Percentiles rank a stretch among this genome's conserved stretches.
Conservation (phyloP, 352 stramenopile genomes). For the Globisporangium abappressorium region DNA sequence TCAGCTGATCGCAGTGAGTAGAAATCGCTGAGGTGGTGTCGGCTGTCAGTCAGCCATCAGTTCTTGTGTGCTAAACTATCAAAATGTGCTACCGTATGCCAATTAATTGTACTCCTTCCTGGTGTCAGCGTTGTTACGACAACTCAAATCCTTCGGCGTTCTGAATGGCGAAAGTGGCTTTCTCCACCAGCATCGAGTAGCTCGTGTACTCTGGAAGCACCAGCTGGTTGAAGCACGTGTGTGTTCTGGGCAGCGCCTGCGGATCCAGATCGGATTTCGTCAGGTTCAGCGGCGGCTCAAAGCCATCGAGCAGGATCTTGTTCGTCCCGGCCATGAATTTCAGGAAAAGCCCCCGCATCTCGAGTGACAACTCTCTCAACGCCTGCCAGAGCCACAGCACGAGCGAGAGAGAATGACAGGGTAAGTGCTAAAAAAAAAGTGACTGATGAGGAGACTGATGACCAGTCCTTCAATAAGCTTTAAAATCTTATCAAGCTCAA, state of each 20-base stretch:
- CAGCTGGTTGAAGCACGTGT: conserved; percentile 90
- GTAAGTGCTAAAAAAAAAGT: too few relatives aligned
- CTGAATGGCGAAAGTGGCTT: conserved; percentile 74
- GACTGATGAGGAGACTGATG: too few relatives aligned
- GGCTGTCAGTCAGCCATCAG: not conserved
- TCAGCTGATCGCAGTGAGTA: conserved; percentile 39
- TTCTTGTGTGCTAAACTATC: conserved; percentile 1
- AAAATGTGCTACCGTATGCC: not conserved
- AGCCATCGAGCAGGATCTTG: conserved; percentile 82
- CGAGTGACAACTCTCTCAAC: conserved; percentile 57
- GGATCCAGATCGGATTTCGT: conserved; percentile 76
- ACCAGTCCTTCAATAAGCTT: too few relatives aligned
- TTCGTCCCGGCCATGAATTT: conserved; percentile 86
- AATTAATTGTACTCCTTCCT: not conserved
- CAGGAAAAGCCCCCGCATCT: conserved; percentile 64
- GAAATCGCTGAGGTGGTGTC: not conserved
- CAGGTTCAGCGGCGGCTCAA: conserved; percentile 83
- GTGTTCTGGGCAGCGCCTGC: conserved; percentile 60
- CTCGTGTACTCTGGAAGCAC: conserved; percentile 77
- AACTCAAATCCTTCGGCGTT: conserved; percentile 83
- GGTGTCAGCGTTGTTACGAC: conserved; percentile 27
- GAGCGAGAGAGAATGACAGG: conserved; percentile 11
- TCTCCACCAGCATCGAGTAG: conserved; percentile 63
- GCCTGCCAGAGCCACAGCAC: conserved; percentile 86
- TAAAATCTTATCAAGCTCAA: too few relatives aligned